Evolutionary conservation across 495 filamentous ascomycete species (phyloP).

Genomic region (Hypoxylon trugodes): DNA sequence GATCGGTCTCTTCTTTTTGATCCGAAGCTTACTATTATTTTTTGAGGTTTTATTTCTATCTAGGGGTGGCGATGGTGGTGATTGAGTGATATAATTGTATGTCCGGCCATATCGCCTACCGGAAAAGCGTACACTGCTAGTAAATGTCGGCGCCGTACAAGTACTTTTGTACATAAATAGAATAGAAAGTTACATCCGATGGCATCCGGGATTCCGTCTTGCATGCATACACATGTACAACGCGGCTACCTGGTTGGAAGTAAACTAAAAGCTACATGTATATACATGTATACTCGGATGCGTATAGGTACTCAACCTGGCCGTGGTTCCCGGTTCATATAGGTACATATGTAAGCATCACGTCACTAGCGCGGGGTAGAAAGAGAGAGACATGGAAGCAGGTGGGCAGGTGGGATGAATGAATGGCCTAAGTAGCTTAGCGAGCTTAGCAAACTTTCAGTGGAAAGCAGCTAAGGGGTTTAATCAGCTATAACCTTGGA

Average conservation of each 20-base stretch:
- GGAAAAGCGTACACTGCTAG: conserved; percentile 1
- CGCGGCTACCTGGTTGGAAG: no score
- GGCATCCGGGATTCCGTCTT: not conserved
- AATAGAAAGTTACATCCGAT: conserved; percentile 4
- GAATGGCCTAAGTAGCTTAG: no score
- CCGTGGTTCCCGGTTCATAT: no score
- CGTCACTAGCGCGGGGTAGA: conserved; percentile 43
- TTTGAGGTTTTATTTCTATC: not conserved
- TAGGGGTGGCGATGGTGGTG: not conserved
- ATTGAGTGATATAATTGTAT: not conserved
- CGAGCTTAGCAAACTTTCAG: no score
- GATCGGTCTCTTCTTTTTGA: conserved; percentile 8
- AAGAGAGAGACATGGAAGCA: conserved; percentile 1
- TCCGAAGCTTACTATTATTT: conserved; percentile 25
- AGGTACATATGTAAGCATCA: conserved; percentile 32
- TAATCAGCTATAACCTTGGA: no score
- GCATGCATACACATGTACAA: conserved; percentile 10
- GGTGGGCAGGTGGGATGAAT: no score
- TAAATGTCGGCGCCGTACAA: no score
- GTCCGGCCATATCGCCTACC: not conserved
- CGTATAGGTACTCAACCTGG: no score
- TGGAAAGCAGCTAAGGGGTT: no score
- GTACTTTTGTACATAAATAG: not conserved
- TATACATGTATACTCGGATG: not conserved
- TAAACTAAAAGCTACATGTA: not conserved